Conservation (phyloP, 2,329 filamentous ascomycete species). For the Pseudogymnoascus sp. region DNA sequence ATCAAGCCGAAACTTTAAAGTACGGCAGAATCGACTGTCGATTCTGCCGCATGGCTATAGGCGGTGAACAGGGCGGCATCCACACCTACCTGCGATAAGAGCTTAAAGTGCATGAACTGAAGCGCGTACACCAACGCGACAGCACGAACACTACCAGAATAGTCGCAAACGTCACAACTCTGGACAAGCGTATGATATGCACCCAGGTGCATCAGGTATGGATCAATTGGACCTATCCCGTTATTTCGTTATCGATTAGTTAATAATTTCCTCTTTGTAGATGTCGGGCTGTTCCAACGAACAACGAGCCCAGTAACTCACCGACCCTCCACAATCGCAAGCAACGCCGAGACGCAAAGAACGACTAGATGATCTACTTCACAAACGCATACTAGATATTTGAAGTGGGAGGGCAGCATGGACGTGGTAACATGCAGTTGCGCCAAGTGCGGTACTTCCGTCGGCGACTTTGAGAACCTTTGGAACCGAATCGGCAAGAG, state of each 20-base stretch:
- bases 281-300: not conserved
- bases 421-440: slow-evolving; percentile 24
- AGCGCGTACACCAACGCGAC: not conserved
- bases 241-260: not conserved
- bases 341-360: not conserved
- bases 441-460: slow-evolving; percentile 21
- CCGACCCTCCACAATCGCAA: not conserved
- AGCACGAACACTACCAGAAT: not conserved
- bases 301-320: not conserved
- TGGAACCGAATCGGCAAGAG: slow-evolving; percentile 28
- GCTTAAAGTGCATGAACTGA: not conserved
- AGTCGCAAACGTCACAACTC: not conserved
- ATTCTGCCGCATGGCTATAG: not conserved
- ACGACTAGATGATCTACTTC: not conserved
- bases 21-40: not conserved
- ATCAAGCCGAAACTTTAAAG: slow-evolving; percentile 1
- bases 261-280: not conserved
- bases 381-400: not conserved
- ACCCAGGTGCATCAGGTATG: not conserved
- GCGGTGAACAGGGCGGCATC: not conserved
- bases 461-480: slow-evolving; percentile 25
- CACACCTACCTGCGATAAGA: not conserved
- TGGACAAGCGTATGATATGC: not conserved
- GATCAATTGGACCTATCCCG: not conserved
- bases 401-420: slow-evolving; percentile 14